phyloP scores from a whole-genome alignment of 768 basidiomycete genomes.

The Sistotremastrum suecicum region DNA sequence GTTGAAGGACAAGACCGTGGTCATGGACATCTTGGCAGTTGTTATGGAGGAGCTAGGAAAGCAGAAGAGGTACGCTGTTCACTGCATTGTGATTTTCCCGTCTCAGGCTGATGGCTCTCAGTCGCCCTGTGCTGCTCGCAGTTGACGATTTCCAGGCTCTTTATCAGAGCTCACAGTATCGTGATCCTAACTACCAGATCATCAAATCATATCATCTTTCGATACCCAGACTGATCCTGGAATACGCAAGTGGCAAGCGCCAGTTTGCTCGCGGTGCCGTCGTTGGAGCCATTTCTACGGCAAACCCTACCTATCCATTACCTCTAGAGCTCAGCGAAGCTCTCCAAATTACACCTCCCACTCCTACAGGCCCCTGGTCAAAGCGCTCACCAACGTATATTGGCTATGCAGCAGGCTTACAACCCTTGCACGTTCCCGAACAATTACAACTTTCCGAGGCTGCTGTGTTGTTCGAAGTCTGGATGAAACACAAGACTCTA shows the following conservation, averaged over 20 bases:
- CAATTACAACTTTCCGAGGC: constrained; percentile 55
- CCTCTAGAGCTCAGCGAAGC: constrained; percentile 53
- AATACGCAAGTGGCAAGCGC: constrained; percentile 54
- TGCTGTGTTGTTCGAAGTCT: constrained; percentile 59
- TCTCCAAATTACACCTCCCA: constrained; percentile 31
- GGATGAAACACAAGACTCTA: constrained; percentile 48
- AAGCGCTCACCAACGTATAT: constrained; percentile 35
- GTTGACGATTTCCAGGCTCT: constrained; percentile 82
- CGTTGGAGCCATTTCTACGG: constrained; percentile 51
- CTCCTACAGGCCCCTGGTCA: constrained; percentile 37
- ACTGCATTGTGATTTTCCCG: neutral
- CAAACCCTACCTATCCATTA: constrained; percentile 41
- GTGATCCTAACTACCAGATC: constrained; percentile 52
- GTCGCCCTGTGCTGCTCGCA: constrained; percentile 68
- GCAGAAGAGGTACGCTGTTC: constrained; percentile 45
- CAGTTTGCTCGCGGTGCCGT: constrained; percentile 42
- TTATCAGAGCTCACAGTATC: constrained; percentile 51
- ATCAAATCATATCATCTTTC: constrained; percentile 71
- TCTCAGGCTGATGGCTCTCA: constrained; percentile 15
- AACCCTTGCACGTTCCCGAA: constrained; percentile 38
- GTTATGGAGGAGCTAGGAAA: constrained; percentile 46
- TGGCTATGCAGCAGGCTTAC: constrained; percentile 40
- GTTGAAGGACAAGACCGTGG: constrained; percentile 32
- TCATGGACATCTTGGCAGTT: constrained; percentile 42
- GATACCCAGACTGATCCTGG: constrained; percentile 61